Base-by-base conservation (phyloP, 2,329 filamentous ascomycete species). In the Xylariaceae sp. region DNA sequence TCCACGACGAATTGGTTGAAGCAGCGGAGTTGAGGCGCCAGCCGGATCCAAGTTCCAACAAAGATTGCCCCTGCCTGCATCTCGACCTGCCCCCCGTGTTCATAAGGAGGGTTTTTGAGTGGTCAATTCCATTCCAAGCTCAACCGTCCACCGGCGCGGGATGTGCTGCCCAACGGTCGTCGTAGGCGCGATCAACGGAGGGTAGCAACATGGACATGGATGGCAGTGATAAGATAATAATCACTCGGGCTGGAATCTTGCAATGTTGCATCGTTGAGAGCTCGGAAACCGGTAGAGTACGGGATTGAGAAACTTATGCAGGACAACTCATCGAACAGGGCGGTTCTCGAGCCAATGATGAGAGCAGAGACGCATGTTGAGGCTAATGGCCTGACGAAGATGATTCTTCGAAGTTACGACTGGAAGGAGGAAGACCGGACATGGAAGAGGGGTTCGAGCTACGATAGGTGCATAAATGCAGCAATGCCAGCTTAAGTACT, bases 301-400 rank as follows among this genome's bases (percentile, higher is more conserved):
- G 62, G 60, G 59, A 57, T 56, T 56, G 50, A 65, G 60, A 62
- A 54, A 55, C 49, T 60, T 53, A 69, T 70, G 68, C 67, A 66
- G 60, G 66, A 68, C 68, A 69, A 67, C 66, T 69, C 68, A 70
- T 69, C 66, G 57, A 54, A 54, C 64, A 66, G 64, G 49, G 58
- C 57, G 59, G 56, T 62, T 55, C 58, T 59, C 51, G 51, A 55
- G 47, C 58, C 60, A 58, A 61, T 53, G 57, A 61, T 53, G 47
- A 50, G 62, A 51, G 58, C 18, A 34, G 45, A 42, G 53, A 51
- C 35, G 30, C 45, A 63, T 61, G 62, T 62, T 67, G 66, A 68
- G 67, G 64, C 64, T 59, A 67, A 51, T 66, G 63, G 62, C 55
- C 64, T 57, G 66, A 60, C 62, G 18, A 55, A 34, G 47, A 5